Percentiles rank a stretch among this genome's conserved stretches.
Evolutionary conservation across 2,329 filamentous ascomycete species (phyloP).

Genomic region (Fusarium piperis): DNA sequence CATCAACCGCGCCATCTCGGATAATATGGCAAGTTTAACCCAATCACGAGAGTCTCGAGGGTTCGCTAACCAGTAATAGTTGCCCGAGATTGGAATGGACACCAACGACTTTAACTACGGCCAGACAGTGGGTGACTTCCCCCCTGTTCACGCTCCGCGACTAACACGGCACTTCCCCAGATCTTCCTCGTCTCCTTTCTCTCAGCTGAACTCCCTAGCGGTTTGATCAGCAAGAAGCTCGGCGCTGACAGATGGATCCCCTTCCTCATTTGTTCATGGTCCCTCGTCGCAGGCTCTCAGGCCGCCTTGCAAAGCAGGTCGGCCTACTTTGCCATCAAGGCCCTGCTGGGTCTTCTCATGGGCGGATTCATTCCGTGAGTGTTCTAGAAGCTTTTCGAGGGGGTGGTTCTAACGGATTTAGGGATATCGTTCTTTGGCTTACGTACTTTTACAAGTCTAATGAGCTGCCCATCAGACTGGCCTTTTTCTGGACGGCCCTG

Average conservation of each 20-base stretch:
- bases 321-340: slow-evolving; percentile 54
- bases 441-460: slow-evolving; percentile 80
- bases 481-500: slow-evolving; percentile 76
- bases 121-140: slow-evolving; percentile 45
- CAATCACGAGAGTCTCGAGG: not conserved
- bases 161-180: slow-evolving; percentile 26
- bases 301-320: slow-evolving; percentile 49
- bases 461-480: slow-evolving; percentile 74
- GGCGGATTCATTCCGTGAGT: slow-evolving; percentile 61
- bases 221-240: slow-evolving; percentile 60
- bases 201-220: slow-evolving; percentile 59
- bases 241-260: slow-evolving; percentile 60
- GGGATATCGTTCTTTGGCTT: slow-evolving; percentile 69
- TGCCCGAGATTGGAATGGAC: slow-evolving; percentile 52
- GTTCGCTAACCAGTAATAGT: slow-evolving; percentile 31
- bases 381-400: not conserved
- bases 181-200: slow-evolving; percentile 58
- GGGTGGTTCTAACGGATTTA: not conserved
- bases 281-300: slow-evolving; percentile 51
- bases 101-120: slow-evolving; percentile 59
- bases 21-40: slow-evolving; percentile 47
- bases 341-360: slow-evolving; percentile 57
- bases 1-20: slow-evolving; percentile 55
- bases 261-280: slow-evolving; percentile 53
- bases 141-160: not conserved